Conservation (phyloP, 768 basidiomycete genomes). For the Scleroderma bovista region DNA sequence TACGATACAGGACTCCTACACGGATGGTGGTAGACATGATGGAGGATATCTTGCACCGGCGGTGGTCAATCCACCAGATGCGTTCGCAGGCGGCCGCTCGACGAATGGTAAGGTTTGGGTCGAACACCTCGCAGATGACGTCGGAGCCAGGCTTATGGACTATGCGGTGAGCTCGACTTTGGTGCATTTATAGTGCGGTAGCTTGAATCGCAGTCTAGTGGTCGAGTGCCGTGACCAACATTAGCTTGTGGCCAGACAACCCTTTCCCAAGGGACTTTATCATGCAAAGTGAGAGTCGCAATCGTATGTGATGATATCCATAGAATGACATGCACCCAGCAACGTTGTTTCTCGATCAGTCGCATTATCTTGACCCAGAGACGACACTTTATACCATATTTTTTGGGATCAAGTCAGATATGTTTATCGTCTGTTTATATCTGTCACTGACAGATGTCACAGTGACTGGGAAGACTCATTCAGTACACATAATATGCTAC, state of each 20-base stretch:
- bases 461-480: constrained; percentile 43
- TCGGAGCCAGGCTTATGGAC: constrained; percentile 40
- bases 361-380: constrained; percentile 37
- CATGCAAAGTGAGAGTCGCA: constrained; percentile 34
- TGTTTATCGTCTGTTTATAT: not conserved
- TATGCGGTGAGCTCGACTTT: constrained; percentile 38
- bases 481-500: constrained; percentile 20
- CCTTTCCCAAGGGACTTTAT: constrained; percentile 43
- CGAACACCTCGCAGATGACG: constrained; percentile 37
- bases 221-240: constrained; percentile 41
- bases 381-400: constrained; percentile 49
- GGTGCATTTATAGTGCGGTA: not conserved
- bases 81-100: constrained; percentile 44
- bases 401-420: constrained; percentile 49
- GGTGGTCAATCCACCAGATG: constrained; percentile 36
- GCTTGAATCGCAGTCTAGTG: constrained; percentile 15
- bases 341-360: constrained; percentile 39
- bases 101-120: constrained; percentile 50
- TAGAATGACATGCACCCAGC: constrained; percentile 22
- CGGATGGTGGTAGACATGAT: constrained; percentile 44
- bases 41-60: constrained; percentile 39
- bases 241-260: constrained; percentile 47
- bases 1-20: constrained; percentile 40
- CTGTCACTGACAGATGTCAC: constrained; percentile 1
- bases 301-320: too few relatives aligned